Evolutionary conservation across 2,329 filamentous ascomycete species (phyloP), one percentile per base, ranked within the genome.

Genomic region (Claviceps monticola): DNA sequence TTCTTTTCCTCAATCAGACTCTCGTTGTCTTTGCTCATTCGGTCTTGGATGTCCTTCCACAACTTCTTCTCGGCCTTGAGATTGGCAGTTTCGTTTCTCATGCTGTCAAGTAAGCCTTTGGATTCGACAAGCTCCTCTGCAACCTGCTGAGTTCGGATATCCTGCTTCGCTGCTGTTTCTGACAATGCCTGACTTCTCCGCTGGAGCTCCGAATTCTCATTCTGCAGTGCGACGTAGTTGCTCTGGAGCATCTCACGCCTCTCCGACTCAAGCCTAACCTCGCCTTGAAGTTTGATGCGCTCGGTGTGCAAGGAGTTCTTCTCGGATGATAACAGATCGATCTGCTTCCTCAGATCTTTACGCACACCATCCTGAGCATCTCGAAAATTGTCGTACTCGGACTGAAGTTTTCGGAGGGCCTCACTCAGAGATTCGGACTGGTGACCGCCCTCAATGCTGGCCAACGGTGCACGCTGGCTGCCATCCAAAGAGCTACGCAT

Each of bases 51-150:
- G 52, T 85, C 88, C 71, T 93, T 95, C 86, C 87, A 95, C 9
- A 98, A 75, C 39, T 88, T 86, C 70, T 95, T 95, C 67, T 97
- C 91, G 0, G 91, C 90, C 66, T 95, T 95, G 37, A 96, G 78
- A 62, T 97, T 96, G 16, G 89, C 84, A 51, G 84, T 88, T 64
- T 98, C 93, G 57, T 88, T 89, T 50, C 89, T 85, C 67, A 96
- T 79, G 61, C 88, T 90, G 62, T 98, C 91, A 3, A 86, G 74
- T 50, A 91, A 71, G 36, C 85, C 85, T 64, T 83, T 85, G 5
- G 86, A 83, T 64, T 96, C 93, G 9, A 97, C 82, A 5, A 97
- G 76, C 59, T 98, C 91, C 66, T 97, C 91, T 0, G 88, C 89
- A 29, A 91, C 86, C 67, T 96, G 89, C 61, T 96, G 89, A 2